These are phyloP conservation scores for Talaromyces sp. DNA, from an alignment of 2,329 filamentous ascomycete species.

Conservation along the genomic window DNA sequence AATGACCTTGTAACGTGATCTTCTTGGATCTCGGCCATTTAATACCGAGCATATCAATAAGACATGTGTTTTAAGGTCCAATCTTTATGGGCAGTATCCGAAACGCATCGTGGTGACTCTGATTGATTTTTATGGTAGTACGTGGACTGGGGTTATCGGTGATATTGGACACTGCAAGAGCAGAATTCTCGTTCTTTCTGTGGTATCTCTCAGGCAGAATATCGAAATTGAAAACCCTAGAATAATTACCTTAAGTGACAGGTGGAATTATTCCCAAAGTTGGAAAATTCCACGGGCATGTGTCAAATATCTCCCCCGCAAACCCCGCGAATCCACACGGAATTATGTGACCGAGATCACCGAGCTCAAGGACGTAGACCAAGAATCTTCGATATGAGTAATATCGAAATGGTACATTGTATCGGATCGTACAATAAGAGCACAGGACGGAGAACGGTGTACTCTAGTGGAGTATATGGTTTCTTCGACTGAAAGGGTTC, in stretches of 20 bases:
- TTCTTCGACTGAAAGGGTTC: not conserved
- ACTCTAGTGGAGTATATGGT: conserved; percentile 30
- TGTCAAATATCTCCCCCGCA: not conserved
- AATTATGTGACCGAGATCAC: not conserved
- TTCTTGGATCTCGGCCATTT: not conserved
- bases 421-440: not conserved
- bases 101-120: not conserved
- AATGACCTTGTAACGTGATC: not conserved
- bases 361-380: not conserved
- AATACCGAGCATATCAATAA: not conserved
- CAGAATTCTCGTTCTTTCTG: not conserved
- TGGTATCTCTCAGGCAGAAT: not conserved
- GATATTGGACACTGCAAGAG: not conserved
- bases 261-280: not conserved
- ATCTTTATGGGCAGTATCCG: not conserved
- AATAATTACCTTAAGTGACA: not conserved
- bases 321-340: not conserved
- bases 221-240: not conserved
- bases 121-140: not conserved
- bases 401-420: not conserved
- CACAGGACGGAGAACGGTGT: not conserved
- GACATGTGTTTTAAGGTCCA: not conserved
- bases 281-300: not conserved
- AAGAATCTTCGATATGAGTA: not conserved
- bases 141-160: not conserved